A percentile compares a stretch with the other conserved stretches of the same genome.
Conservation (phyloP, 2,329 filamentous ascomycete species). For the Verticillium isaacii region DNA sequence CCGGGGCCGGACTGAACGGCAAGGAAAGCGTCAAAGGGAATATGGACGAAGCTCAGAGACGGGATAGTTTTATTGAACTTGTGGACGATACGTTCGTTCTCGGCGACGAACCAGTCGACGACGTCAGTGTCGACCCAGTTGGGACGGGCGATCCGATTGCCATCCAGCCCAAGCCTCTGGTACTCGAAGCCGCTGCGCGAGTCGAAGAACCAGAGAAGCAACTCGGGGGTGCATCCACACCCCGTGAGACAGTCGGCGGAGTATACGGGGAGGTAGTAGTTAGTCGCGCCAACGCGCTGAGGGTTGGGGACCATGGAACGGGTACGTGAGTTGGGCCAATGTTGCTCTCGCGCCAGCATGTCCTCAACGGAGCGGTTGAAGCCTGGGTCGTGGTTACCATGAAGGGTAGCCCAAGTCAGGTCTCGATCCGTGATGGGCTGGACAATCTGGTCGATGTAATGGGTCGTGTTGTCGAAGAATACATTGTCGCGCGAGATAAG, state of each 20-base stretch:
- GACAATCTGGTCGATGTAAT: slow-evolving; percentile 56
- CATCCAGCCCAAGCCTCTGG: slow-evolving; percentile 26
- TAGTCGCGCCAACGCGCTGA: slow-evolving; percentile 33
- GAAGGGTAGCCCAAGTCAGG: slow-evolving; percentile 61
- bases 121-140: slow-evolving; percentile 41
- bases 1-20: slow-evolving; percentile 31
- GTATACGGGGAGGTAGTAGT: slow-evolving; percentile 43
- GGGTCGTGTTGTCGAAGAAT: slow-evolving; percentile 47
- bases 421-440: slow-evolving; percentile 49
- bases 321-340: slow-evolving; percentile 33
- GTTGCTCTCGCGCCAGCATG: slow-evolving; percentile 36
- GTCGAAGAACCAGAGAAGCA: slow-evolving; percentile 71
- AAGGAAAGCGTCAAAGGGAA: slow-evolving; percentile 37
- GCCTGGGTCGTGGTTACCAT: slow-evolving; percentile 66
- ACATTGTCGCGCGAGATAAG: slow-evolving; percentile 65
- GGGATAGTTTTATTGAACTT: slow-evolving; percentile 31
- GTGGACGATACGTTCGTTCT: slow-evolving; percentile 22
- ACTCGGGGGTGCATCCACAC: slow-evolving; percentile 27
- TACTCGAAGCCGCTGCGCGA: slow-evolving; percentile 53
- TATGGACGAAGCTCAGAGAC: slow-evolving; percentile 44
- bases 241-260: slow-evolving; percentile 23
- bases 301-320: slow-evolving; percentile 30
- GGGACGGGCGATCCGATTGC: slow-evolving; percentile 26
- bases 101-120: slow-evolving; percentile 38
- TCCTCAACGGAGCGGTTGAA: slow-evolving; percentile 48